A percentile compares a stretch with the other conserved stretches of the same genome.
Evolutionary conservation across 768 basidiomycete species (phyloP).

Genomic region (Daedalea quercina): DNA sequence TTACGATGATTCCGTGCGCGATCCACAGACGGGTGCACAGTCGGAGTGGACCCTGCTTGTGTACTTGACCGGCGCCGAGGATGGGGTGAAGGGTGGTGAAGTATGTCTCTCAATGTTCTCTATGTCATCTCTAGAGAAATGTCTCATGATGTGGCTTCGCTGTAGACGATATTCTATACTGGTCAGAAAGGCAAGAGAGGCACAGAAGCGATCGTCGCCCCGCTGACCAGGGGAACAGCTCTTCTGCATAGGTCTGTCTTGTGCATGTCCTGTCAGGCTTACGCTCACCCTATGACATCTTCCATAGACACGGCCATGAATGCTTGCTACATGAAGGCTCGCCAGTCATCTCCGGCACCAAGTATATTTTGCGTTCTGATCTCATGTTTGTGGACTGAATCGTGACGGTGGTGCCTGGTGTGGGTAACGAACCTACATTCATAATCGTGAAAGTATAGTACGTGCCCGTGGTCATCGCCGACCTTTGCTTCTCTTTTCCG

Average conservation of each 20-base stretch:
- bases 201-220: constrained; percentile 39
- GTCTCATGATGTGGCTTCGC: too few species aligned
- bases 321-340: constrained; percentile 73
- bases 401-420: too few species aligned
- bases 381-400: constrained; percentile 52
- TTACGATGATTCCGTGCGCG: constrained; percentile 67
- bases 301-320: constrained; percentile 50
- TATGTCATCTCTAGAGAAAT: too few species aligned
- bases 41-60: constrained; percentile 77
- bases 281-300: background rate
- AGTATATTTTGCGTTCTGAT: constrained; percentile 71
- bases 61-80: constrained; percentile 65
- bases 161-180: constrained; percentile 65
- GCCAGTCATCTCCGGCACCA: constrained; percentile 49
- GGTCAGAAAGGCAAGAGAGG: constrained; percentile 42
- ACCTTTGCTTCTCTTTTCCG: constrained; percentile 45
- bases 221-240: constrained; percentile 54
- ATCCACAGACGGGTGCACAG: constrained; percentile 48
- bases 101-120: constrained; percentile 23
- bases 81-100: constrained; percentile 70
- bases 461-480: constrained; percentile 24
- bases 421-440: background rate
- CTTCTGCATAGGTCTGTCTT: constrained; percentile 53
- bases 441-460: background rate
- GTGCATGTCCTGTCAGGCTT: too few species aligned